These are phyloP conservation scores for Ophiostoma tasmaniense DNA, from an alignment of 2,329 filamentous ascomycete species.

Conservation along the genomic window DNA sequence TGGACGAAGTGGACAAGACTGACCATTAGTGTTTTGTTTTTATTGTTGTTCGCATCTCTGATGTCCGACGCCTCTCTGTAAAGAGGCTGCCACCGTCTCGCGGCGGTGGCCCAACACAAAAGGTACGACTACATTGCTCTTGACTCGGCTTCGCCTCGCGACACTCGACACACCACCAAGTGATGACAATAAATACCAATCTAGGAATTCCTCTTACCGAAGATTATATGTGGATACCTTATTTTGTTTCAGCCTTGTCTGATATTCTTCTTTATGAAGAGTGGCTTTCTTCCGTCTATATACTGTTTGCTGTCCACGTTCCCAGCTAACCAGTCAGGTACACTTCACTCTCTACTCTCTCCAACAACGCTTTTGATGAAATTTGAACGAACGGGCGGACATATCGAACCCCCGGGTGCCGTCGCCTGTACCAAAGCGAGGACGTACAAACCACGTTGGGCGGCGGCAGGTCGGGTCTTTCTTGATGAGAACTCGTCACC, in stretches of 20 bases:
- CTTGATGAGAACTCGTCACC: conserved; percentile 60
- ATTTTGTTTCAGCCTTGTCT: conserved; percentile 60
- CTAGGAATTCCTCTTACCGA: conserved; percentile 62
- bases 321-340: conserved; percentile 23
- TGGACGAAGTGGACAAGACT: background rate
- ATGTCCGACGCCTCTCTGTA: no score
- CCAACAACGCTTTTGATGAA: conserved; percentile 42
- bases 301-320: background rate
- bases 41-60: no score
- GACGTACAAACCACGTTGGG: conserved; percentile 55
- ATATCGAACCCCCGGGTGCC: conserved; percentile 47
- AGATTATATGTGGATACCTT: conserved; percentile 53
- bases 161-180: conserved; percentile 25
- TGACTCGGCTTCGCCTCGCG: background rate
- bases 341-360: conserved; percentile 1
- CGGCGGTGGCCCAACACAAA: conserved; percentile 27
- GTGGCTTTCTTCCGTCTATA: conserved; percentile 2
- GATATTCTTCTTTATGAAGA: conserved; percentile 31
- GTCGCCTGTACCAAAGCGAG: conserved; percentile 43
- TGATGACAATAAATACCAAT: conserved; percentile 54
- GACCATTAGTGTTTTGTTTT: background rate
- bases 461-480: conserved; percentile 38
- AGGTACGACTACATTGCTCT: conserved; percentile 37
- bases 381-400: conserved; percentile 64
- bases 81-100: background rate